Percentiles rank a stretch among this genome's conserved stretches.
These are phyloP conservation scores for Apocynum venetum DNA, from an alignment of 257 asterid species.

Conservation along the genomic window DNA sequence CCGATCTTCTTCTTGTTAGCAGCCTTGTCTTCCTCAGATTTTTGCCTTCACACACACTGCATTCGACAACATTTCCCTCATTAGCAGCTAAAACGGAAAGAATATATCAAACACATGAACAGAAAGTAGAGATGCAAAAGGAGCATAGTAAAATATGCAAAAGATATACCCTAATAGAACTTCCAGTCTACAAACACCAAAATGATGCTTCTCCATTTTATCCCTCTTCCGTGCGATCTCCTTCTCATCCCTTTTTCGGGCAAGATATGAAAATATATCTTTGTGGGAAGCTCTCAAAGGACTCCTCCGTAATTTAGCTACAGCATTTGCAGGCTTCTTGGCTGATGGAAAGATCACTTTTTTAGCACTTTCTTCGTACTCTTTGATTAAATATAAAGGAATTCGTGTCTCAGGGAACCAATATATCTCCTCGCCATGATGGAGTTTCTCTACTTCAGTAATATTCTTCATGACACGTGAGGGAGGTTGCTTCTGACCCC, in stretches of 20 bases:
- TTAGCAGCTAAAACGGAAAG: background rate
- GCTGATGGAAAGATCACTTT: slow-evolving; percentile 16
- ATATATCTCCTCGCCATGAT: slow-evolving; percentile 53
- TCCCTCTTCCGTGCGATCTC: slow-evolving; percentile 9
- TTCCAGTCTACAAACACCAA: slow-evolving; percentile 55
- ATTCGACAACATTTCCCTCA: slow-evolving; percentile 52
- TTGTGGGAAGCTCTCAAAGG: slow-evolving; percentile 40
- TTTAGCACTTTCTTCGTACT: slow-evolving; percentile 53
- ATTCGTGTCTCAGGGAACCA: slow-evolving; percentile 74
- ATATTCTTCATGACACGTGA: slow-evolving; percentile 71
- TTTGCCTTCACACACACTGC: slow-evolving; percentile 73
- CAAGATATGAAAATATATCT: slow-evolving; percentile 52
- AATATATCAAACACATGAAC: background rate
- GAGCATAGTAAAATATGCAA: slow-evolving; percentile 3
- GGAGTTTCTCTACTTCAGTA: slow-evolving; percentile 46
- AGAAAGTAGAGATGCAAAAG: background rate
- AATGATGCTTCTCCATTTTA: slow-evolving; percentile 19
- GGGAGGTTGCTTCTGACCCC: slow-evolving; percentile 74
- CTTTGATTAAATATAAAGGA: slow-evolving; percentile 74
- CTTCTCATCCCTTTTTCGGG: slow-evolving; percentile 43
- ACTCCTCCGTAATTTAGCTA: slow-evolving; percentile 41
- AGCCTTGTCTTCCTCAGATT: slow-evolving; percentile 13
- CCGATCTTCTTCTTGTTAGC: background rate
- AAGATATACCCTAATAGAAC: slow-evolving; percentile 52
- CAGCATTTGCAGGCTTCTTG: slow-evolving; percentile 29